Evolutionary conservation across 192 early-diverging fungal species (phyloP), one percentile per base, ranked within the genome.

Genomic region (Obelidium mucronatum): DNA sequence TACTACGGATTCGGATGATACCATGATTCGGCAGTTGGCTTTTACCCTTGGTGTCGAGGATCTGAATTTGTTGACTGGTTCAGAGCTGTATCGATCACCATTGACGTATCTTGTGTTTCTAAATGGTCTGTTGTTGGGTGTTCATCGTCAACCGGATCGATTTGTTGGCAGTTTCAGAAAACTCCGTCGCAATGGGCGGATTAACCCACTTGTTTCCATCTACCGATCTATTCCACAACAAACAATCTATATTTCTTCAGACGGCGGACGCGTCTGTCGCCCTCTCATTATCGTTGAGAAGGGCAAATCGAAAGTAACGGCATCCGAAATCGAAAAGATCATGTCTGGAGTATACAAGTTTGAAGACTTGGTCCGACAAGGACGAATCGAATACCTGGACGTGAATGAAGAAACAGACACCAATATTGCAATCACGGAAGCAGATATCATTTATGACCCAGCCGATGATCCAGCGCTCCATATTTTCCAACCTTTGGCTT

Each of bases 351-450:
- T 87, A 28, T 78, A 85, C 65, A 84, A 85, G 5, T 99, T 99
- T 83, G 95, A 97, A 40, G 96, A 99, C 82, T 94, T 99, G 68
- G 88, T 99, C 70, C 85, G 84, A 1, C 86, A 92, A 66, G 97
- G 97, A 33, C 82, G 96, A 75, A 91, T 99, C 53, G 97, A 97
- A 84, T 99, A 96, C 77, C 83, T 99, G 48, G 97, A 99, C 82
- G 94, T 95, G 48, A 97, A 99, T 81, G 97, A 99, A 84, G 96
- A 97, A 81, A 96, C 93, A 75, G 97, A 99, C 85, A 90, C 91
- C n/a, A 90, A 93, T 78, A 96, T 98, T 86, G 94, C 96, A 5
- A 85, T 95, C 17, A 95, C 95, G 62, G 95, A 96, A 72, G 78
- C 82, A 2, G 94, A 97, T 67, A 91, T 99, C 73, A 86, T 88